Evolutionary conservation across 1,284 basidiomycete species (phyloP).

Genomic region (Boletus sp.): DNA sequence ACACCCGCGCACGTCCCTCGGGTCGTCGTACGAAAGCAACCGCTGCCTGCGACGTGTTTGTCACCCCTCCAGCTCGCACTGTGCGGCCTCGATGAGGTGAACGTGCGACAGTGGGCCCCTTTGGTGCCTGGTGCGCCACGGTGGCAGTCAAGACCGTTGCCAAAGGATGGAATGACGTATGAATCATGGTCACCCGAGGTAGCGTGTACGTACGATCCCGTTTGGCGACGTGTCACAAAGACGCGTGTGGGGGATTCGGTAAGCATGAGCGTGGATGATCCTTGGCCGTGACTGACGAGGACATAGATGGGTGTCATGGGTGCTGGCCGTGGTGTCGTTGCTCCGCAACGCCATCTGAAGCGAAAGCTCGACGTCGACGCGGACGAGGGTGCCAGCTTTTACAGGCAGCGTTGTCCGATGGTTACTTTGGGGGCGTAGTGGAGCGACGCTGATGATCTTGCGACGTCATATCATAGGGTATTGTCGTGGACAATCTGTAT

Average conservation of each 20-base stretch:
- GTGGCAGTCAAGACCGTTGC: slow-evolving; percentile 22
- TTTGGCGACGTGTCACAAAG: neutral
- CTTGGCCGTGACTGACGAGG: slow-evolving; percentile 5
- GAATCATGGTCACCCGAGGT: neutral
- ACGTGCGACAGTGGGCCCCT: neutral
- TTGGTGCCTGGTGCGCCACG: slow-evolving; percentile 34
- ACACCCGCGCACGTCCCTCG: neutral
- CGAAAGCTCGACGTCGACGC: slow-evolving; percentile 23
- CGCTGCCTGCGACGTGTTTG: slow-evolving; percentile 8
- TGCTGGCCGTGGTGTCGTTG: slow-evolving; percentile 17
- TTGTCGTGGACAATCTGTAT: slow-evolving; percentile 5
- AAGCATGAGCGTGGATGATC: neutral
- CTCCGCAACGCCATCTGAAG: slow-evolving; percentile 17
- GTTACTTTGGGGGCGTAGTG: neutral
- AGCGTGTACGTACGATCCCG: slow-evolving; percentile 4
- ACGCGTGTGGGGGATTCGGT: slow-evolving; percentile 8
- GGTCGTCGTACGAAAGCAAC: slow-evolving; percentile 3
- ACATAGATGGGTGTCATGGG: slow-evolving; percentile 12
- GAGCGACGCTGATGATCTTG: neutral
- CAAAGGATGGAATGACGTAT: slow-evolving; percentile 11
- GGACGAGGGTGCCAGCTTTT: neutral
- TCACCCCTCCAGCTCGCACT: slow-evolving; percentile 23
- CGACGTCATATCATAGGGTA: neutral
- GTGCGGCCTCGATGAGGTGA: neutral
- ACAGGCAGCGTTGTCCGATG: slow-evolving; percentile 6